Base-by-base conservation (phyloP, 176 grass and related monocot genomes). In the Otatea glauca region DNA sequence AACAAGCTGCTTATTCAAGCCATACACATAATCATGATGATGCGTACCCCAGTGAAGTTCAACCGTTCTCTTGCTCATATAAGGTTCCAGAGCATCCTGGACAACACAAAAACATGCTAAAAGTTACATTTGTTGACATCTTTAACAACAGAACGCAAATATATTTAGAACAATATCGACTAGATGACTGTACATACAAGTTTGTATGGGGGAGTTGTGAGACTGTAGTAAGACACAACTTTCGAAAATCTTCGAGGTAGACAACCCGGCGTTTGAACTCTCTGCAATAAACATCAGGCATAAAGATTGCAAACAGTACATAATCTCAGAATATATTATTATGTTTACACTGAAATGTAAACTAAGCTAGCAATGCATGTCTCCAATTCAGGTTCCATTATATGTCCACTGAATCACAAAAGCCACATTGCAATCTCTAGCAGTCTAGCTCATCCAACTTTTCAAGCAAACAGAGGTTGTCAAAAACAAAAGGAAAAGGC, bases 41-140 rank as follows among this genome's bases (percentile, higher is more conserved):
- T 93, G 88, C 62, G 87, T 90, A 66, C 89, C 93, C 93, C 96
- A 98, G 75, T 95, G 96, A 54, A 95, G 79, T 86, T 95, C 89
- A 17, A 98, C 62, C 18, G 88, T 90, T 80, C 77, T 90, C 77
- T 72, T 88, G 88, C 96, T 94, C 88, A 98, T 92, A 82, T 98
- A 95, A 20, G 96, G 96, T 80, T 93, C 96, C 83, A 98, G 80
- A 53, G 93, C 91, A 84, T 98, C 91, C 96, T 98, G 89, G 69
- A 24, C 20, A 43, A 1, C 54, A 39, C 17, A 55, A 75, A 61
- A 55, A 7, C 12, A 83, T 25, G 24, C n/a, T 55, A 17, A 32
- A 55, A 14, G 60, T 2, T 17, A 44, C 43, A 6, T 54, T 41
- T 63, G 4, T 32, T 23, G 4, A 15, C 3, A 20, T 1, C 18